These are phyloP conservation scores for Gossypium aridum DNA, from an alignment of 441 rosid genomes.

Conservation along the genomic window DNA sequence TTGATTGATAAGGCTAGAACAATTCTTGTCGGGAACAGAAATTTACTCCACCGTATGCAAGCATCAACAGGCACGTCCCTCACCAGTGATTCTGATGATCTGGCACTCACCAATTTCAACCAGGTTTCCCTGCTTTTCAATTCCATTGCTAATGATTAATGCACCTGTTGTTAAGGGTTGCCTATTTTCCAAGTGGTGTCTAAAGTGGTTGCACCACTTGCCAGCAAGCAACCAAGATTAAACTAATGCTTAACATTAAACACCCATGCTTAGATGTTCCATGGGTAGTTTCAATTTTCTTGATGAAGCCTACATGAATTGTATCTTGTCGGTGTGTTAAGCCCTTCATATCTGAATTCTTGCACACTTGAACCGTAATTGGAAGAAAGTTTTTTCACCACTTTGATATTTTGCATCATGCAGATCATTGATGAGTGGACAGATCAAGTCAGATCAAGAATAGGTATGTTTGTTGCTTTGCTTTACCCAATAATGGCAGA, in stretches of 20 bases:
- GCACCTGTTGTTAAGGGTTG: conserved; percentile 28
- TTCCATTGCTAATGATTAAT: not conserved
- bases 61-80: conserved; percentile 41
- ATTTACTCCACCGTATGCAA: conserved; percentile 55
- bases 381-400: conserved; percentile 5
- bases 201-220: conserved; percentile 38
- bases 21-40: conserved; percentile 65
- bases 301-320: conserved; percentile 13
- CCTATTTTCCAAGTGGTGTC: conserved; percentile 42
- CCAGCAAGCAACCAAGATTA: conserved; percentile 51
- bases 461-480: conserved; percentile 32
- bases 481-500: not conserved
- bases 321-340: not conserved
- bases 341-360: not conserved
- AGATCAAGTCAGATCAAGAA: conserved; percentile 55
- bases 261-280: conserved; percentile 14
- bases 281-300: conserved; percentile 20
- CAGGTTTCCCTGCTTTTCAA: conserved; percentile 34
- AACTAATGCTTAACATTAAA: conserved; percentile 9
- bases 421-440: conserved; percentile 83
- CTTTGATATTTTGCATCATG: conserved; percentile 5
- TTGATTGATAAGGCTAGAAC: conserved; percentile 77
- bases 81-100: conserved; percentile 38
- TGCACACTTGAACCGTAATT: not conserved
- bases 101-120: conserved; percentile 60